These are phyloP conservation scores for Colletotrichum somersetense DNA, from an alignment of 2,329 filamentous ascomycete species.

Conservation along the genomic window DNA sequence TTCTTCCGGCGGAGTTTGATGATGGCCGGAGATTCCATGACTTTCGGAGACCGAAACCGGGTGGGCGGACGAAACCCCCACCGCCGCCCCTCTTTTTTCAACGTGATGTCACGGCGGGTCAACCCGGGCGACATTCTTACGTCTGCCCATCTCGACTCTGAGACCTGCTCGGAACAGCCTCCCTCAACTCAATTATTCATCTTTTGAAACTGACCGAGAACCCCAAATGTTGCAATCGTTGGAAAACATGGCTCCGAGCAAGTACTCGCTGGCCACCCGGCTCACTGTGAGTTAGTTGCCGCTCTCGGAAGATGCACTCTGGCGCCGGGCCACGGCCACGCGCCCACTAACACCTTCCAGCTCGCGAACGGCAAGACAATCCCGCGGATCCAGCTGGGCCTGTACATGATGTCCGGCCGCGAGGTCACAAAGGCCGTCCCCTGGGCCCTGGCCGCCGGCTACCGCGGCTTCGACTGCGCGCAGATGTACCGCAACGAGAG, in stretches of 20 bases:
- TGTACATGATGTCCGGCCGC: constrained; percentile 76
- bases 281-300: constrained; percentile 29
- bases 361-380: constrained; percentile 75
- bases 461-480: constrained; percentile 65
- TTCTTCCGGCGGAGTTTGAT: background rate
- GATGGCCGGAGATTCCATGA: constrained; percentile 22
- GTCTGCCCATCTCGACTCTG: constrained; percentile 4
- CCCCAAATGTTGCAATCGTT: background rate
- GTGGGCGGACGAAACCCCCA: constrained; percentile 19
- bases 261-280: constrained; percentile 32
- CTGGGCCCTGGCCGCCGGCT: constrained; percentile 67
- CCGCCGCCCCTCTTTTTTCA: constrained; percentile 34
- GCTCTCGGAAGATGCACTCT: background rate
- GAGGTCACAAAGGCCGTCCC: constrained; percentile 71
- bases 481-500: constrained; percentile 77
- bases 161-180: background rate
- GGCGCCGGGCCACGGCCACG: background rate
- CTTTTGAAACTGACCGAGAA: background rate
- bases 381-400: constrained; percentile 79
- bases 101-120: constrained; percentile 42
- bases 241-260: constrained; percentile 25
- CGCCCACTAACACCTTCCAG: constrained; percentile 48
- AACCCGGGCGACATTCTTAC: constrained; percentile 10
- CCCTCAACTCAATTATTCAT: background rate
- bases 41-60: constrained; percentile 37